Base-by-base conservation (phyloP, 169 alveolate genomes). In the Toxoplasma gondii region DNA sequence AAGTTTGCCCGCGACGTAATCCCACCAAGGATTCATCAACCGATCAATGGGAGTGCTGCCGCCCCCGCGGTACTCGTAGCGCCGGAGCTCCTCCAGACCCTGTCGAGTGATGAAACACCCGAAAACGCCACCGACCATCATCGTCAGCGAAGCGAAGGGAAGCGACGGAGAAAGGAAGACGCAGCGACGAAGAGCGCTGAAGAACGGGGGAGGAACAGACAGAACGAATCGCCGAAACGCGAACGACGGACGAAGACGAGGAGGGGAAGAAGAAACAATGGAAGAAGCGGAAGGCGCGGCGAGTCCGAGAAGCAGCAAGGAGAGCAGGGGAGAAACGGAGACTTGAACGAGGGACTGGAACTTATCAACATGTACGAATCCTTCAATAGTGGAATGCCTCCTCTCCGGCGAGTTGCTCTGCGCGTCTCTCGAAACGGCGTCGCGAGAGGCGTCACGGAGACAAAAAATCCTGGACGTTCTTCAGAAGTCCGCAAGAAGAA, bases 31-130 rank as follows among this genome's bases (percentile, higher is more conserved):
- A 29, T 86, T 44, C 92, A 86, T 31, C 39, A 86, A 19, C 9
- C 92, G 92, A 70, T 86, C 92, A 2, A 86, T 86, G 9, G 92
- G 92, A 2, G 92, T 86, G 45, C 81, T 49, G 45, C 92, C 92
- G 41, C 49, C 78, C 16, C 49, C 70, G 44, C 12, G 5, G 80
- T 86, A 86, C 81, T n/a, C 44, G 80, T 86, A 86, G 81, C 41
- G 43, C 38, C 80, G 45, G 39, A 86, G 80, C 80, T 86, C 58
- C 45, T 86, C 92, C n/a, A 86, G 92, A 27, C 81, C 92, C 12
- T 44, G 53, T 7, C 43, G 81, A n/a, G 70, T n/a, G 92, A 86
- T 44, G 80, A 34, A 86, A 24, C 81, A 86, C 9, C 92, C 92
- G n/a, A 86, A 53, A 34, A 17, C 36, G 24, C 54, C 90, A 9